Conservation (phyloP, 2,329 filamentous ascomycete genomes). For the Metarhizium album region DNA sequence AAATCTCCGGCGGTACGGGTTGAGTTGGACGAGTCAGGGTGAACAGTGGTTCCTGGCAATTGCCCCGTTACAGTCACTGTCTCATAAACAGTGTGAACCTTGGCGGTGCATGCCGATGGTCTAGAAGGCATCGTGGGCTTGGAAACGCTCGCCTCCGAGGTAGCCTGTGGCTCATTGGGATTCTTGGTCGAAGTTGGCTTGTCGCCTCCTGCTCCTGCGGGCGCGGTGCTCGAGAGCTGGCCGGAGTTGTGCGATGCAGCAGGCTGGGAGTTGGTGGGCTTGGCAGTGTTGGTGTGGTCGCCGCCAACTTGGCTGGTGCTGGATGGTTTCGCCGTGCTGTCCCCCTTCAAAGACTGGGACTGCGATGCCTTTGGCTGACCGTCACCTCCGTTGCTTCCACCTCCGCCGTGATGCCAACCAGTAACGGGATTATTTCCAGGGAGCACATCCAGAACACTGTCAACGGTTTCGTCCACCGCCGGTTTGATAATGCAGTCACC, state of each 20-base stretch:
- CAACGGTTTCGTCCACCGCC: slow-evolving; percentile 33
- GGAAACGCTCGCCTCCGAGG: slow-evolving; percentile 12
- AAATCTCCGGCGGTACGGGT: slow-evolving; percentile 17
- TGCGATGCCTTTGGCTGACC: neutral
- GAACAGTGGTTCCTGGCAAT: slow-evolving; percentile 8
- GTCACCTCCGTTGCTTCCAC: slow-evolving; percentile 5
- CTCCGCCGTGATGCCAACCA: slow-evolving; percentile 35
- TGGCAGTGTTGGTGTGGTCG: neutral
- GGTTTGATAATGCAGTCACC: slow-evolving; percentile 40
- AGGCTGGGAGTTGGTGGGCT: neutral
- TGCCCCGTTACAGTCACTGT: slow-evolving; percentile 33
- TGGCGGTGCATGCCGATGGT: slow-evolving; percentile 16
- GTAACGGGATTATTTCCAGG: slow-evolving; percentile 46
- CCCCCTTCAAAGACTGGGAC: neutral
- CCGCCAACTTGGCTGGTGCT: neutral
- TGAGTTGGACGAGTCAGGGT: slow-evolving; percentile 9
- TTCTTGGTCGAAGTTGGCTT: neutral
- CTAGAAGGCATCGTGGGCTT: slow-evolving; percentile 7
- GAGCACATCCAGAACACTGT: slow-evolving; percentile 33
- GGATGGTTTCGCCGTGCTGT: slow-evolving; percentile 1
- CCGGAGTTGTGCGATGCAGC: neutral
- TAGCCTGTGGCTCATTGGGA: neutral
- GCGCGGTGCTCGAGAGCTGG: neutral
- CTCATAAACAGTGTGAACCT: slow-evolving; percentile 29
- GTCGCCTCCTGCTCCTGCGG: neutral